phyloP scores from a whole-genome alignment of 2,329 filamentous ascomycete genomes.

The Aspergillus eucalypticola region DNA sequence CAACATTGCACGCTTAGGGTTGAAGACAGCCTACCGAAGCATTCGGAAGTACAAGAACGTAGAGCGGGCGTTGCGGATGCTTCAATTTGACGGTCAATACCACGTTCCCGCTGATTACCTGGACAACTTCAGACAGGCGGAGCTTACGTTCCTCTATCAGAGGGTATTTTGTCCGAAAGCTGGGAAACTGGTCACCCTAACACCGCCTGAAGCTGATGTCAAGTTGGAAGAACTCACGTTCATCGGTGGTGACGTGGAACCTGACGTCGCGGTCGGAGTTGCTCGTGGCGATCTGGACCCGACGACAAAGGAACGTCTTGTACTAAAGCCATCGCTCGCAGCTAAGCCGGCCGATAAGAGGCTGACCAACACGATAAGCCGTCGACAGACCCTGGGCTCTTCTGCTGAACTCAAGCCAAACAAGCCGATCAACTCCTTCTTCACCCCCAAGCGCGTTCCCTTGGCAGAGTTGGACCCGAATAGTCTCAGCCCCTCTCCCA shows the following conservation, averaged over 20 bases:
- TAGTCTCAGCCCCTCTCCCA: conserved; percentile 65
- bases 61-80: conserved; percentile 75
- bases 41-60: conserved; percentile 87
- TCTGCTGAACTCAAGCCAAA: conserved; percentile 58
- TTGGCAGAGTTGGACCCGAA: conserved; percentile 69
- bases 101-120: conserved; percentile 79
- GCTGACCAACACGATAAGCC: conserved; percentile 36
- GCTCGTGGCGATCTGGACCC: conserved; percentile 83
- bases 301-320: conserved; percentile 73
- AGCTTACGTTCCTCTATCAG: conserved; percentile 90
- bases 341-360: conserved; percentile 30
- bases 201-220: conserved; percentile 62
- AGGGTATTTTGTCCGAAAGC: conserved; percentile 84
- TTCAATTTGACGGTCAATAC: conserved; percentile 87
- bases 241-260: conserved; percentile 72
- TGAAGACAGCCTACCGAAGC: conserved; percentile 91
- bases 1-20: conserved; percentile 77
- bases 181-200: conserved; percentile 73
- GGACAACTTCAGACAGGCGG: conserved; percentile 78
- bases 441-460: conserved; percentile 63
- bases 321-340: conserved; percentile 36
- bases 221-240: conserved; percentile 73
- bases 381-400: conserved; percentile 45
- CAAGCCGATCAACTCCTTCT: conserved; percentile 65
- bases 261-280: conserved; percentile 69